Percentiles rank a stretch among this genome's conserved stretches.
Conservation (phyloP, 768 basidiomycete species). For the Boletellus emodensis region DNA sequence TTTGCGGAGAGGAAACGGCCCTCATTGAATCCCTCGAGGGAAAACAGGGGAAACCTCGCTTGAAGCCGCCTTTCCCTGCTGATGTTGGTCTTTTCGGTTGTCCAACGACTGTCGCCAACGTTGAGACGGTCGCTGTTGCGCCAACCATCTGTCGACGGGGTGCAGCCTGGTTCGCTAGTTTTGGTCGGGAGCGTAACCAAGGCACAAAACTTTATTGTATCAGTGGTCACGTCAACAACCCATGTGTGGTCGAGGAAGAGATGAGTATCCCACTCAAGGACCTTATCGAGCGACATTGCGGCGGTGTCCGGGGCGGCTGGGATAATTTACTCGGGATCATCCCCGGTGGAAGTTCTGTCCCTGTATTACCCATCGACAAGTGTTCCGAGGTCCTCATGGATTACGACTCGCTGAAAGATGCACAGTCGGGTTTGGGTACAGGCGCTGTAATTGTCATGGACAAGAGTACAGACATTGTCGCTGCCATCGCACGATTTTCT, state of each 20-base stretch:
- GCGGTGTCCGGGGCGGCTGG: conserved; percentile 93
- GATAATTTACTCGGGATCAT: conserved; percentile 96
- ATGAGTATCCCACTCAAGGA: conserved; percentile 97
- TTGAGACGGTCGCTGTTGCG: conserved; percentile 97
- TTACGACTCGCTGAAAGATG: conserved; percentile 95
- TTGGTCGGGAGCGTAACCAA: conserved; percentile 88
- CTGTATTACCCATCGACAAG: conserved; percentile 78
- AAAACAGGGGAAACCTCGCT: conserved; percentile 95
- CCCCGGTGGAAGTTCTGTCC: conserved; percentile 93
- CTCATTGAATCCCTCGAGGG: conserved; percentile 96
- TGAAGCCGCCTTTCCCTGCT: conserved; percentile 98
- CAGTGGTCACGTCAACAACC: conserved; percentile 96
- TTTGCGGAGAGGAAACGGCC: conserved; percentile 98
- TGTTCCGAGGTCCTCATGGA: conserved; percentile 96
- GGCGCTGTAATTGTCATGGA: conserved; percentile 99
- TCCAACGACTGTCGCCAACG: conserved; percentile 96
- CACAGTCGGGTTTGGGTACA: conserved; percentile 94
- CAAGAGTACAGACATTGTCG: conserved; percentile 92
- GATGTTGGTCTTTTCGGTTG: conserved; percentile 98
- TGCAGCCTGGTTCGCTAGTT: conserved; percentile 84
- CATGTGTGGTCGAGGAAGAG: conserved; percentile 97
- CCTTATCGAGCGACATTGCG: conserved; percentile 94
- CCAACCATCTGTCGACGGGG: conserved; percentile 95
- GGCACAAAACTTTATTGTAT: conserved; percentile 98
- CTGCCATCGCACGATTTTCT: conserved; percentile 91